phyloP scores from a whole-genome alignment of 75 land plant genomes.

The Sequoiadendron giganteum region DNA sequence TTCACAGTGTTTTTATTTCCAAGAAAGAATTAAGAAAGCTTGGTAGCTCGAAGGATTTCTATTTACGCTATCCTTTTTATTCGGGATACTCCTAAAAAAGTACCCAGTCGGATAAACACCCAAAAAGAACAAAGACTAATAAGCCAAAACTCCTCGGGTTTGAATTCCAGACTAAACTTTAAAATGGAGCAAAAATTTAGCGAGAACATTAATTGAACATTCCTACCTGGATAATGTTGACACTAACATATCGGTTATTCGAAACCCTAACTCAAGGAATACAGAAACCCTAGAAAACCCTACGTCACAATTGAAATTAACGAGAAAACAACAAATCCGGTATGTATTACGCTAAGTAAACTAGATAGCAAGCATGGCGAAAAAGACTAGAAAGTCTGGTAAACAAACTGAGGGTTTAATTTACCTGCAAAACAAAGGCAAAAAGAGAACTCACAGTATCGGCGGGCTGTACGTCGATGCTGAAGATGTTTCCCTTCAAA shows the following conservation, averaged over 20 bases:
- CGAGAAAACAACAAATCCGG: neutral
- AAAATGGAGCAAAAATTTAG: neutral
- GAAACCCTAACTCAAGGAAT: neutral
- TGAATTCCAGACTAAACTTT: neutral
- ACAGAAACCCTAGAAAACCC: neutral
- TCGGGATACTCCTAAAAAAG: neutral
- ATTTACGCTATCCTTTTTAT: neutral
- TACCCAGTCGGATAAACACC: neutral
- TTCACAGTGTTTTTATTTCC: neutral
- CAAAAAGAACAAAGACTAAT: neutral
- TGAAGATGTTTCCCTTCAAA: conserved; percentile 6
- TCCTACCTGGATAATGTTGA: too few species aligned
- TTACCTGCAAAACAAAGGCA: neutral
- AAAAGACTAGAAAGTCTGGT: neutral
- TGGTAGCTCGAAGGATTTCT: neutral
- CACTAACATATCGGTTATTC: neutral
- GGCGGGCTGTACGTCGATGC: neutral
- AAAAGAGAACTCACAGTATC: neutral
- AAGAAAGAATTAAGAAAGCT: neutral
- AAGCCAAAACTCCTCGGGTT: neutral
- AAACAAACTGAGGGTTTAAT: neutral
- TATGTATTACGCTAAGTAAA: neutral
- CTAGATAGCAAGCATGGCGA: neutral
- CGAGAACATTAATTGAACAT: neutral
- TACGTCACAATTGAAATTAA: neutral